A percentile compares a stretch with the other conserved stretches of the same genome.
Evolutionary conservation across 2,329 filamentous ascomycete genomes (phyloP).

Genomic region (Sclerotinia trifoliorum): DNA sequence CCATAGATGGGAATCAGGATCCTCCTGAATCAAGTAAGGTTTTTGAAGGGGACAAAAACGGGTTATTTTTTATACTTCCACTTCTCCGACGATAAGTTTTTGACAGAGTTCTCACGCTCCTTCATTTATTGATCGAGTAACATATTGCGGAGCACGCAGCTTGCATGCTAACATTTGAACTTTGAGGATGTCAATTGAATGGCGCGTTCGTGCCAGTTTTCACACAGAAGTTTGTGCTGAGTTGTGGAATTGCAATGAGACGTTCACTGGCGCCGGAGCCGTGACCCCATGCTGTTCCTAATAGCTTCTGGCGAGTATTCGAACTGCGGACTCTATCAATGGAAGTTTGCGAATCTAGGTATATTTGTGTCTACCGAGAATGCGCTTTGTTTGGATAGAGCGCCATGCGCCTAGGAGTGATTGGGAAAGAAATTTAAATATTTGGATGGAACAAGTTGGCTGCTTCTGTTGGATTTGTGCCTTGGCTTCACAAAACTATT

Average conservation of each 20-base stretch:
- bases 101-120: too few relatives aligned
- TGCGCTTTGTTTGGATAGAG: not conserved
- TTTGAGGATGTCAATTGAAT: not conserved
- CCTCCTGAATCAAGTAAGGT: not conserved
- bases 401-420: not conserved
- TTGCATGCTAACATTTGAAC: too few relatives aligned
- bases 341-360: not conserved
- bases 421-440: not conserved
- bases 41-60: not conserved
- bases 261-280: not conserved
- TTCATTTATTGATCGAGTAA: too few relatives aligned
- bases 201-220: not conserved
- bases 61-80: not conserved
- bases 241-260: not conserved
- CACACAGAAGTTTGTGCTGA: not conserved
- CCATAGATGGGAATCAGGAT: not conserved
- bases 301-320: not conserved
- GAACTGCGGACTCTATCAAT: too few relatives aligned
- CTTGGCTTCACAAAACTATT: not conserved
- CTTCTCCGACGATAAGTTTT: too few relatives aligned
- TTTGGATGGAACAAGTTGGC: not conserved
- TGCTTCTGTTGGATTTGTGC: not conserved
- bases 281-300: not conserved
- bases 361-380: not conserved
- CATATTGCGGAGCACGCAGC: too few relatives aligned